A percentile compares a stretch with the other conserved stretches of the same genome.
phyloP scores from a whole-genome alignment of 139 green algal species.

The Choricystis sp. region DNA sequence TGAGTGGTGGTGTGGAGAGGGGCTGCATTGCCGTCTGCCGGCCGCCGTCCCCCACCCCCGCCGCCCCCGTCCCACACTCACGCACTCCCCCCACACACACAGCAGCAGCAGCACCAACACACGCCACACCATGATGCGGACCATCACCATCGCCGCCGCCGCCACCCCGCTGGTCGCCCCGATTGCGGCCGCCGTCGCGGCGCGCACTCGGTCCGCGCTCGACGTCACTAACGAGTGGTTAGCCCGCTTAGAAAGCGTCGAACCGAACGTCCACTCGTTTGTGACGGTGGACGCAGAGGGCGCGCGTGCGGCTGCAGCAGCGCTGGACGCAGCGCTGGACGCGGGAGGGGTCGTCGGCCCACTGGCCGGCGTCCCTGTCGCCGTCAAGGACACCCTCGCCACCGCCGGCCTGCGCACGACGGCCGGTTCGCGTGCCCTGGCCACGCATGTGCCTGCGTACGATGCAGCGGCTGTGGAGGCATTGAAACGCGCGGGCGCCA shows the following conservation, averaged over 20 bases:
- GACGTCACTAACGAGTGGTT: conserved; percentile 35
- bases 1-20: too few relatives aligned
- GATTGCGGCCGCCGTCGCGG: background rate
- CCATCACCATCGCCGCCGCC: too few relatives aligned
- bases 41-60: too few relatives aligned
- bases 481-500: conserved; percentile 51
- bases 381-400: conserved; percentile 94
- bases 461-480: conserved; percentile 55
- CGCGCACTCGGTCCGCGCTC: conserved; percentile 5
- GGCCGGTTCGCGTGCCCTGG: conserved; percentile 60
- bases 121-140: too few relatives aligned
- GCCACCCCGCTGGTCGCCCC: too few relatives aligned
- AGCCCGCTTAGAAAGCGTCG: conserved; percentile 8
- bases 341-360: conserved; percentile 14
- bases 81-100: too few relatives aligned
- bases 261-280: conserved; percentile 27
- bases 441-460: conserved; percentile 46
- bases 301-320: conserved; percentile 13
- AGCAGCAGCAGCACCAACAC: too few relatives aligned
- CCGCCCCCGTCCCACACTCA: too few relatives aligned
- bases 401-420: conserved; percentile 67
- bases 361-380: conserved; percentile 67
- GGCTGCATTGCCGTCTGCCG: too few relatives aligned
- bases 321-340: conserved; percentile 16
- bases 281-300: conserved; percentile 16